phyloP scores from a whole-genome alignment of 2,329 filamentous ascomycete species.

The Xylariaceae sp. region DNA sequence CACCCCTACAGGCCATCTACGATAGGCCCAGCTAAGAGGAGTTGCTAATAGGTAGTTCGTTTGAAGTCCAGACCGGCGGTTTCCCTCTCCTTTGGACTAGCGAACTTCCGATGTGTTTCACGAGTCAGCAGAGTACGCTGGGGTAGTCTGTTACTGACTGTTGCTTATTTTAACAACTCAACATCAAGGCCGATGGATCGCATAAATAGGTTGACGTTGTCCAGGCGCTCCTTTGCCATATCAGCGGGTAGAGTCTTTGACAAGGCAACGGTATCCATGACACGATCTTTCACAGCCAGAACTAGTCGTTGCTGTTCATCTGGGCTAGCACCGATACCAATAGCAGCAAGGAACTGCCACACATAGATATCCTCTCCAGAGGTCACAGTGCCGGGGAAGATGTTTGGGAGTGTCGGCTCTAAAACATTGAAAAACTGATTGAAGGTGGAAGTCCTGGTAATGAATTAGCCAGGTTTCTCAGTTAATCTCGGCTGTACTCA shows the following conservation, averaged over 20 bases:
- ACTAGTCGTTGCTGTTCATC: conserved; percentile 96
- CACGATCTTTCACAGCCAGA: conserved; percentile 93
- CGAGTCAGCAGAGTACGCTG: not conserved
- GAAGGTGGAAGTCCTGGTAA: conserved; percentile 70
- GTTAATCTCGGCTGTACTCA: conserved; percentile 40
- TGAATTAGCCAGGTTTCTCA: conserved; percentile 31
- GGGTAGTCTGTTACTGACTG: not conserved
- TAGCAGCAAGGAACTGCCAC: conserved; percentile 95
- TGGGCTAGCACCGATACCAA: conserved; percentile 89
- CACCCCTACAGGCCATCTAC: not conserved
- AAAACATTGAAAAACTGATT: conserved; percentile 84
- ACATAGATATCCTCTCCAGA: conserved; percentile 93
- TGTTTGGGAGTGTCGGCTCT: conserved; percentile 78
- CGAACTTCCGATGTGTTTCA: not conserved
- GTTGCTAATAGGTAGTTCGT: not conserved
- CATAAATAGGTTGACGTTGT: conserved; percentile 98
- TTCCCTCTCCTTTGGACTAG: not conserved
- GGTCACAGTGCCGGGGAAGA: conserved; percentile 91
- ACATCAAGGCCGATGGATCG: conserved; percentile 98
- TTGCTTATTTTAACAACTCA: conserved; percentile 60
- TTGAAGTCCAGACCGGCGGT: not conserved
- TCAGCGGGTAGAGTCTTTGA: conserved; percentile 87
- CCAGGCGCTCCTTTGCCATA: conserved; percentile 79
- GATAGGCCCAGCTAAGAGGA: not conserved
- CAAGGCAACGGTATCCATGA: conserved; percentile 90